A percentile compares a stretch with the other conserved stretches of the same genome.
Conservation (phyloP, 2,329 filamentous ascomycete genomes). For the Fusarium paranaense region DNA sequence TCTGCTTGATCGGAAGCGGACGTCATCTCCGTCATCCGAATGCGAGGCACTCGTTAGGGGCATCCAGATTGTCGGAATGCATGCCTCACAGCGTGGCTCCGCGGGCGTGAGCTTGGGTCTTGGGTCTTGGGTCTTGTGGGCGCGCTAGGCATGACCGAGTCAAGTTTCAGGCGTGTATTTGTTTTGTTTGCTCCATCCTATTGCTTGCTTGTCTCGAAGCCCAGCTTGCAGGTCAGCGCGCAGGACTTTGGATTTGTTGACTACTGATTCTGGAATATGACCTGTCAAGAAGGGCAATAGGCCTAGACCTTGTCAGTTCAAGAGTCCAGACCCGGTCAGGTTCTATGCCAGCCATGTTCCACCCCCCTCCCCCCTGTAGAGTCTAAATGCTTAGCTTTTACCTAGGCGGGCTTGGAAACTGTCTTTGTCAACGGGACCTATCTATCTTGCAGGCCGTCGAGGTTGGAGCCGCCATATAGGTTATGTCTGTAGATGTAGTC, state of each 20-base stretch:
- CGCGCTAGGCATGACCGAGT: slow-evolving; percentile 28
- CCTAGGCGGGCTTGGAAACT: not conserved
- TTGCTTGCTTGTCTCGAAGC: slow-evolving; percentile 3
- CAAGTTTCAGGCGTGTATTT: not conserved
- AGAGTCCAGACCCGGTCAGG: not conserved
- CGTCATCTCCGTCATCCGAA: not conserved
- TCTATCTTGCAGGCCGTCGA: not conserved
- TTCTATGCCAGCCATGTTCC: not conserved
- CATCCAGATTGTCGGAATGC: slow-evolving; percentile 26
- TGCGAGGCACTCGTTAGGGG: slow-evolving; percentile 4
- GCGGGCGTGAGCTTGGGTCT: not conserved
- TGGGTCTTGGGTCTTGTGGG: not conserved
- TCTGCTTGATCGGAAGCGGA: not conserved
- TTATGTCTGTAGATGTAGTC: slow-evolving; percentile 77
- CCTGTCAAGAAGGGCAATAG: slow-evolving; percentile 20
- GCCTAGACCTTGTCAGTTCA: slow-evolving; percentile 21
- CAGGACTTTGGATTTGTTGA: slow-evolving; percentile 14
- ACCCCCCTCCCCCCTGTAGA: not conserved
- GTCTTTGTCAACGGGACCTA: not conserved
- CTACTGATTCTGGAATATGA: slow-evolving; percentile 36
- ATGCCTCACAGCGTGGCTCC: not conserved
- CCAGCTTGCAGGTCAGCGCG: slow-evolving; percentile 8
- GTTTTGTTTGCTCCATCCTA: not conserved
- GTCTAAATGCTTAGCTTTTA: not conserved
- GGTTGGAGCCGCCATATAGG: slow-evolving; percentile 64